Evolutionary conservation across 2,329 filamentous ascomycete species (phyloP), one percentile per base, ranked within the genome.

Genomic region (Verticillium tricorpus): DNA sequence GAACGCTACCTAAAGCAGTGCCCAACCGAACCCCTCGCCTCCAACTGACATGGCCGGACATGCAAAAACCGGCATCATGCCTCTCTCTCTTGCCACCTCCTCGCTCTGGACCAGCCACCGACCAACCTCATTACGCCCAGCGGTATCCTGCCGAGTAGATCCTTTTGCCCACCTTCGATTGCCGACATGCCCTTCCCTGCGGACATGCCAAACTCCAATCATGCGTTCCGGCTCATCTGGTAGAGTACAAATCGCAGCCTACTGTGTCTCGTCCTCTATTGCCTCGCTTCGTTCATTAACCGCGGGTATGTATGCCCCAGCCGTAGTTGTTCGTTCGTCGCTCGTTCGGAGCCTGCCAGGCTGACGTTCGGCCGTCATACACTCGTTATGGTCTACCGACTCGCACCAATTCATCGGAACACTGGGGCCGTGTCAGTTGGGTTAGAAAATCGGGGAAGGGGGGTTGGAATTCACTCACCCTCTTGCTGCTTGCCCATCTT

Each of bases 401-500:
- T 22, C 19, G 45, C 19, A 19, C 2, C 19, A 22, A 7, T 8
- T 59, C 22, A 59, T n/a, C 58, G 58, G 45, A 59, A 59, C 17
- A 59, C 58, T 59, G 17, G 2, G 8, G 14, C 14, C 14, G 14
- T 37, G 32, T 59, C 37, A 59, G 58, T 34, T 6, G 2, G 19
- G 12, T 11, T 12, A 4, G 8, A 14, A n/a, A 9, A 9, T n/a
- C 3, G 19, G 8, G 8, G 22, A 14, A 12, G 12, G n/a, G 5
- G 11, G 40, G 39, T 19, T 17, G 2, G 22, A 2, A 2, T 35
- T 15, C 5, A 98, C 66, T 97, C 93, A 59, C 92, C 93, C 67
- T 97, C 92, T 70, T 94, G 91, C 73, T 94, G 89, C 73, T 88
- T 90, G 70, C 89, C 89, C 61, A 91, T 87, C 66, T 92, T 91